Percentiles rank a stretch among this genome's conserved stretches.
These are phyloP conservation scores for Cercophora samala DNA, from an alignment of 495 filamentous ascomycete genomes.

Conservation along the genomic window DNA sequence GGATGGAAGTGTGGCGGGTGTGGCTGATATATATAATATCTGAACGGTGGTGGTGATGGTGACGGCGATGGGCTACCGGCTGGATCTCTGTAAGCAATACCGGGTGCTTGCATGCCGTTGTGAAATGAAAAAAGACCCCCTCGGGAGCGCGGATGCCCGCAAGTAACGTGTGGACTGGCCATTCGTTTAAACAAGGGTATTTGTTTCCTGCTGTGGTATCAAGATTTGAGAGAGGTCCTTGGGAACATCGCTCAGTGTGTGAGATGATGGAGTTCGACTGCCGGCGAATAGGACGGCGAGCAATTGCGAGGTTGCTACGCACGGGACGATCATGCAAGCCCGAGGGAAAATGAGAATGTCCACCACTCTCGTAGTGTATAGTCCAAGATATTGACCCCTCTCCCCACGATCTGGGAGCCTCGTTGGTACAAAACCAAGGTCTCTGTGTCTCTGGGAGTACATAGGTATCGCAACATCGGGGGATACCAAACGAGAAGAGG, in stretches of 20 bases:
- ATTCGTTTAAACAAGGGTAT: slow-evolving; percentile 24
- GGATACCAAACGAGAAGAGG: slow-evolving; percentile 7
- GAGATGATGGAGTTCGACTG: not conserved
- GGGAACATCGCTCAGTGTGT: not conserved
- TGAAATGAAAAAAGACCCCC: not conserved
- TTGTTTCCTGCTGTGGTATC: not conserved
- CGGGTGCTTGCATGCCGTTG: slow-evolving; percentile 5
- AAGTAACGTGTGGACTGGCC: slow-evolving; percentile 29
- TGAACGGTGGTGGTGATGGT: not conserved
- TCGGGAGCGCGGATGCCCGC: not conserved
- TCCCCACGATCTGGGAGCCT: slow-evolving; percentile 7
- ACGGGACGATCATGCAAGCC: slow-evolving; percentile 18
- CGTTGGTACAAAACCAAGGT: not conserved
- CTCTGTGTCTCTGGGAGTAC: not conserved
- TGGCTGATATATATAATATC: not conserved
- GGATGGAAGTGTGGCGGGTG: not conserved
- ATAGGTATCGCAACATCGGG: slow-evolving; percentile 1
- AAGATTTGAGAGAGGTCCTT: not conserved
- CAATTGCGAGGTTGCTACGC: not conserved
- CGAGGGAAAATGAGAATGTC: not conserved
- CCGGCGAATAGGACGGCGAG: slow-evolving; percentile 9
- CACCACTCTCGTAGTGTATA: not conserved
- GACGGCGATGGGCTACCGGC: not conserved
- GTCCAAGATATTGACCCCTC: not conserved
- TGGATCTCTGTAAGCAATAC: not conserved